Conservation (phyloP, 768 basidiomycete species). For the Pleurotus tuoliensis region DNA sequence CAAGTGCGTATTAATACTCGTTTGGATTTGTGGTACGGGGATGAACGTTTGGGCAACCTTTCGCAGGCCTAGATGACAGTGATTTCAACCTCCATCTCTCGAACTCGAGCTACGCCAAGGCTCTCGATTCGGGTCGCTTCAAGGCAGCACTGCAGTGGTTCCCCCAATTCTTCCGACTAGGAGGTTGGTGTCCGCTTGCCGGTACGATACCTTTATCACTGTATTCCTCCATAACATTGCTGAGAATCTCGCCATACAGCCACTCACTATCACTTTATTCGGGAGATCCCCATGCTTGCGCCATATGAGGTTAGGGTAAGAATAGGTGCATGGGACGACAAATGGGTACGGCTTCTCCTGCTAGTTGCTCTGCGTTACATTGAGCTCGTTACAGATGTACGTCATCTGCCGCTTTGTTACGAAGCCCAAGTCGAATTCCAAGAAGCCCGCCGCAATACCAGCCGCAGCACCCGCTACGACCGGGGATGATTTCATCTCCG, state of each 20-base stretch:
- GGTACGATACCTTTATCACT: constrained; percentile 33
- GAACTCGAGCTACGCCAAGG: constrained; percentile 81
- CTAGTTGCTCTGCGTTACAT: neutral
- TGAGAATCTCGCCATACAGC: constrained; percentile 27
- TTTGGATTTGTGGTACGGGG: no score
- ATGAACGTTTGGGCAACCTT: neutral
- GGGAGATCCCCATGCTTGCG: constrained; percentile 63
- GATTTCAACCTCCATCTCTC: constrained; percentile 76
- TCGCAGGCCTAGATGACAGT: constrained; percentile 60
- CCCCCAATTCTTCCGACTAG: constrained; percentile 52
- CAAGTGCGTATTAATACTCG: constrained; percentile 40
- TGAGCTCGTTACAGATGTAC: constrained; percentile 43
- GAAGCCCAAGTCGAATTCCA: constrained; percentile 27
- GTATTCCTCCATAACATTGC: constrained; percentile 21
- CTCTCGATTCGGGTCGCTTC: constrained; percentile 46
- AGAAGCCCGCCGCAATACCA: constrained; percentile 16
- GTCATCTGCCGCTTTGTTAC: constrained; percentile 62
- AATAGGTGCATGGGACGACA: constrained; percentile 67
- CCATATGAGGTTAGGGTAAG: constrained; percentile 57
- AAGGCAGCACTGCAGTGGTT: constrained; percentile 45
- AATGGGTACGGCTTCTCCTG: constrained; percentile 54
- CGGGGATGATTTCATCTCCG: constrained; percentile 5
- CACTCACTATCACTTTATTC: constrained; percentile 65
- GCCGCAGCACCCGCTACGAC: neutral
- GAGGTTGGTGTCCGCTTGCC: constrained; percentile 61